Evolutionary conservation across 2,329 filamentous ascomycete species (phyloP).

Genomic region (Aspergillus bombycis): DNA sequence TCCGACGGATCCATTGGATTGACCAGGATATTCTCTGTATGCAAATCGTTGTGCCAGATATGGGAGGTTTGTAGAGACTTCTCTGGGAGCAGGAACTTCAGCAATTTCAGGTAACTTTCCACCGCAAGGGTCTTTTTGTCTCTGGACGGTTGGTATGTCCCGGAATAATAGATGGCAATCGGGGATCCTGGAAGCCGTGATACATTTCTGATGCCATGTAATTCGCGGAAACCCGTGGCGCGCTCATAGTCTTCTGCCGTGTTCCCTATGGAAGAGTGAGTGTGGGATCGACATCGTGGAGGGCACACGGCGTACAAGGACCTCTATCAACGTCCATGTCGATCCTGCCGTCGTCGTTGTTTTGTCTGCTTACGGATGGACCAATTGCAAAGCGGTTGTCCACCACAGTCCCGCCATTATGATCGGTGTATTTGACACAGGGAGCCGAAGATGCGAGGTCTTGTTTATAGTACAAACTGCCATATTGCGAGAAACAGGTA

Average conservation of each 20-base stretch:
- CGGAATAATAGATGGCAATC: slow-evolving; percentile 5
- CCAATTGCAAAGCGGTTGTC: slow-evolving; percentile 37
- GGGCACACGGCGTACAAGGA: slow-evolving; percentile 12
- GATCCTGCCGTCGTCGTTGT: slow-evolving; percentile 33
- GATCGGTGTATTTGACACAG: background rate
- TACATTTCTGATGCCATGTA: slow-evolving; percentile 23
- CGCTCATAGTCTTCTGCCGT: slow-evolving; percentile 33
- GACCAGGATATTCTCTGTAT: slow-evolving; percentile 30
- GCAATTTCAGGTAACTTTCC: slow-evolving; percentile 21
- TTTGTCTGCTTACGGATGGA: slow-evolving; percentile 36
- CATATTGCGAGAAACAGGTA: slow-evolving; percentile 27
- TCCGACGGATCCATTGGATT: slow-evolving; percentile 11
- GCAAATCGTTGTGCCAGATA: slow-evolving; percentile 25
- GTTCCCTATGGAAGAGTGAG: slow-evolving; percentile 28
- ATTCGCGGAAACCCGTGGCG: slow-evolving; percentile 37
- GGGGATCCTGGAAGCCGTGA: slow-evolving; percentile 3
- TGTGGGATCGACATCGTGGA: slow-evolving; percentile 5
- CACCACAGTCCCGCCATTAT: background rate
- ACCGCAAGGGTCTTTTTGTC: background rate
- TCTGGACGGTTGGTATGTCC: slow-evolving; percentile 10
- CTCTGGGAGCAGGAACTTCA: slow-evolving; percentile 4
- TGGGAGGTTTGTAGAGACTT: slow-evolving; percentile 28
- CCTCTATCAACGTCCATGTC: slow-evolving; percentile 12
- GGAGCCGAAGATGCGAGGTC: slow-evolving; percentile 24
- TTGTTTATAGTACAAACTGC: slow-evolving; percentile 31